Conservation (phyloP, 1,284 basidiomycete genomes). For the Fomitopsis pinicola region DNA sequence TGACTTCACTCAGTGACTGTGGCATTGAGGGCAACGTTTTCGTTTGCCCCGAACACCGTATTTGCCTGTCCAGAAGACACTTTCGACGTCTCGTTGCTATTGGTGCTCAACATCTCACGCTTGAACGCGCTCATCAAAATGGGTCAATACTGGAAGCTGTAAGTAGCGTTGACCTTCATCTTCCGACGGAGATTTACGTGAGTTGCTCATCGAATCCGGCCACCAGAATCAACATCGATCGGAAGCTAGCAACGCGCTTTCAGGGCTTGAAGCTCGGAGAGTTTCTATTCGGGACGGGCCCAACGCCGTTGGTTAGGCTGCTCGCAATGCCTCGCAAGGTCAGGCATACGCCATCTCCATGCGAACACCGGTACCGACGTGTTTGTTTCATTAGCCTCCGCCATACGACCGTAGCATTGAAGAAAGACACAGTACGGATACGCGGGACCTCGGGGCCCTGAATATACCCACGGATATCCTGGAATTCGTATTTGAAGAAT, state of each 20-base stretch:
- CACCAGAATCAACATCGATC: neutral
- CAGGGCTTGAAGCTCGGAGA: neutral
- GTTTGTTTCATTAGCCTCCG: neutral
- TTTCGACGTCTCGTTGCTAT: no score
- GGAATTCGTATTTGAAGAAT: neutral
- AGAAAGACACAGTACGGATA: neutral
- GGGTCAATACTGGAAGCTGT: no score
- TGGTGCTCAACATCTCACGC: no score
- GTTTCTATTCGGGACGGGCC: neutral
- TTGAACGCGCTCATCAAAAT: no score
- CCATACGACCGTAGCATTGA: neutral
- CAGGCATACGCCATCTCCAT: neutral
- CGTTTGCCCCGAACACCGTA: no score
- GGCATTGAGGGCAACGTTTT: no score
- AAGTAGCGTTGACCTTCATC: no score
- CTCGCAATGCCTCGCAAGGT: neutral
- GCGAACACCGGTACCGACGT: neutral
- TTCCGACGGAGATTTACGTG: no score
- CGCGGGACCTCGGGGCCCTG: neutral
- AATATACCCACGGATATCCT: slow-evolving; percentile 1
- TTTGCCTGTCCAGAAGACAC: no score
- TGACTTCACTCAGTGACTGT: no score
- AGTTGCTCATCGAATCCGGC: no score
- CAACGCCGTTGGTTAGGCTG: neutral
- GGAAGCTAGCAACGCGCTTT: neutral